Percentiles rank a stretch among this genome's conserved stretches.
Conservation (phyloP, 2,329 filamentous ascomycete genomes). For the Aureobasidium namibiae region DNA sequence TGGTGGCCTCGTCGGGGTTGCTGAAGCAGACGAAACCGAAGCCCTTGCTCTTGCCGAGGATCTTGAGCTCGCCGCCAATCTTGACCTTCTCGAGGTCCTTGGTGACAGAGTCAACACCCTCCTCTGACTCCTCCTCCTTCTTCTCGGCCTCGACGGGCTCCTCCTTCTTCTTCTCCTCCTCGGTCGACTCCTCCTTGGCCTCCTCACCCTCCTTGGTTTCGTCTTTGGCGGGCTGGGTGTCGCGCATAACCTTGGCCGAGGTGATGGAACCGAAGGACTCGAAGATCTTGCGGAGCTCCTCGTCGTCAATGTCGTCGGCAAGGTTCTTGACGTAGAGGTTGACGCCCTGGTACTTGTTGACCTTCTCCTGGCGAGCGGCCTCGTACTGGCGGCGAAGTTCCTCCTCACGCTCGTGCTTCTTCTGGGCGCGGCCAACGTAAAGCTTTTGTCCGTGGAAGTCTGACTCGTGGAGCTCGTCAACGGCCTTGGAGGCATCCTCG, state of each 20-base stretch:
- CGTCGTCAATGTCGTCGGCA: conserved; percentile 92
- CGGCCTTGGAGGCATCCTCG: conserved; percentile 74
- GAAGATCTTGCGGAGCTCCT: conserved; percentile 94
- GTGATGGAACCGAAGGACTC: conserved; percentile 88
- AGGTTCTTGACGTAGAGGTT: conserved; percentile 99
- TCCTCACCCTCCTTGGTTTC: conserved; percentile 30
- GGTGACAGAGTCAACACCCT: conserved; percentile 37
- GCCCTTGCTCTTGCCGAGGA: conserved; percentile 96
- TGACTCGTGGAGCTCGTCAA: conserved; percentile 84
- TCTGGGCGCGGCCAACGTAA: conserved; percentile 96
- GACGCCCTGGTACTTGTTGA: conserved; percentile 97
- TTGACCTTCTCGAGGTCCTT: conserved; percentile 45
- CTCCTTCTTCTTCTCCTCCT: conserved; percentile 46
- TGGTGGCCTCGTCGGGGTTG: conserved; percentile 97
- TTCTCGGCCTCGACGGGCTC: conserved; percentile 49
- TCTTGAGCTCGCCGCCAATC: conserved; percentile 53
- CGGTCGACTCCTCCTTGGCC: conserved; percentile 38
- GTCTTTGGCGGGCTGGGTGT: conserved; percentile 44
- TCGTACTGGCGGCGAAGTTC: conserved; percentile 98
- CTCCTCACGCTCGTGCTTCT: conserved; percentile 99
- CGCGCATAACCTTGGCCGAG: conserved; percentile 98
- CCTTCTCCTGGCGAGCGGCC: conserved; percentile 94
- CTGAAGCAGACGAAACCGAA: conserved; percentile 99
- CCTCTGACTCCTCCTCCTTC: conserved; percentile 41
- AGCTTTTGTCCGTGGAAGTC: conserved; percentile 93